phyloP scores from a whole-genome alignment of 1,139 yeast species.

The Pichia sp. region DNA sequence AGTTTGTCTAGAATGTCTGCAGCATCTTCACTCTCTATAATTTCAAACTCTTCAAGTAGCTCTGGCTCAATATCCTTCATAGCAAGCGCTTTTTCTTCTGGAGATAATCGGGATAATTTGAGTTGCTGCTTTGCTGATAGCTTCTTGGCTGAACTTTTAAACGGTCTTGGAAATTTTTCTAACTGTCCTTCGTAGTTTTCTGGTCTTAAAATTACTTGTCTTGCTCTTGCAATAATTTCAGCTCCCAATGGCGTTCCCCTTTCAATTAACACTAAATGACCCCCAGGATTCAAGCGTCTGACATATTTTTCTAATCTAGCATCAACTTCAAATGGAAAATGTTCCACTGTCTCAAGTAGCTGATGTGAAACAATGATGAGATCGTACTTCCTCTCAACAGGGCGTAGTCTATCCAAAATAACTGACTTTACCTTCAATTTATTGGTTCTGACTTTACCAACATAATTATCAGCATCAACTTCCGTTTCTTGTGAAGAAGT shows the following conservation, averaged over 20 bases:
- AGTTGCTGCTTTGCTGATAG: slow-evolving; percentile 17
- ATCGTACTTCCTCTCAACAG: slow-evolving; percentile 50
- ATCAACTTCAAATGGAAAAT: slow-evolving; percentile 71
- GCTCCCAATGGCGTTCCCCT: slow-evolving; percentile 88
- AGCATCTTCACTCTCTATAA: slow-evolving; percentile 26
- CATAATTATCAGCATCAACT: slow-evolving; percentile 25
- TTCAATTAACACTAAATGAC: slow-evolving; percentile 71
- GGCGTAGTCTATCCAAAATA: slow-evolving; percentile 40
- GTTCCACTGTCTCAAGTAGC: slow-evolving; percentile 49
- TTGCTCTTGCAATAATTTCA: slow-evolving; percentile 81
- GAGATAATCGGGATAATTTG: slow-evolving; percentile 13
- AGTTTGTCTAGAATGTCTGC: slow-evolving; percentile 22
- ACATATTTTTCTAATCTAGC: slow-evolving; percentile 55
- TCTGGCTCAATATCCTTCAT: slow-evolving; percentile 33
- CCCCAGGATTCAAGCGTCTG: slow-evolving; percentile 62
- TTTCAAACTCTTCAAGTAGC: slow-evolving; percentile 36
- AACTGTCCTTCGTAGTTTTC: slow-evolving; percentile 50
- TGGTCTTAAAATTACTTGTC: slow-evolving; percentile 83
- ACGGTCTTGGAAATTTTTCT: slow-evolving; percentile 69
- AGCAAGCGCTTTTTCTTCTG: slow-evolving; percentile 16
- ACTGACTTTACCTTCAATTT: slow-evolving; percentile 47
- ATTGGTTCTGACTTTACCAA: slow-evolving; percentile 57
- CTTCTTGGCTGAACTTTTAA: slow-evolving; percentile 41
- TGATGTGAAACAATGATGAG: slow-evolving; percentile 83
- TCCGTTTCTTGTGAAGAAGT: slow-evolving; percentile 2